A percentile compares a stretch with the other conserved stretches of the same genome.
Evolutionary conservation across 148 eudicot species (phyloP).

Genomic region (Bassia scoparia): DNA sequence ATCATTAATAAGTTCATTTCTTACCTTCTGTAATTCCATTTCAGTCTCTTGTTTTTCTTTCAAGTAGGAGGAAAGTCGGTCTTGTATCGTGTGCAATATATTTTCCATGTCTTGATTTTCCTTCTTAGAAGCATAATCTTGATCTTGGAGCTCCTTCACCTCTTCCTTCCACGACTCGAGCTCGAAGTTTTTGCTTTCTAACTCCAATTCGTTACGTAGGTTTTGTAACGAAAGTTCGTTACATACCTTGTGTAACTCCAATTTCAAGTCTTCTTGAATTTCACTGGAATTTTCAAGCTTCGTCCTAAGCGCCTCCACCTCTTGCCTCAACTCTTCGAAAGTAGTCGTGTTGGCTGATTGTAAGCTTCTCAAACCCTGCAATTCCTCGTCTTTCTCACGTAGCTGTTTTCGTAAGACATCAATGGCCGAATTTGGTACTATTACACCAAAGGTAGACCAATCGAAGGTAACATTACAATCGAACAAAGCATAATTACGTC

Average conservation of each 20-base stretch:
- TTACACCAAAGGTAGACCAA: conserved; percentile 22
- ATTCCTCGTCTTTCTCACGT: neutral
- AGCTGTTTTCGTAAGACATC: neutral
- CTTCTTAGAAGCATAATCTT: neutral
- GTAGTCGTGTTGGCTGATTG: neutral
- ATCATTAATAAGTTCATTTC: too few species aligned
- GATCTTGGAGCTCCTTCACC: neutral
- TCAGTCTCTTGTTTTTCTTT: too few species aligned
- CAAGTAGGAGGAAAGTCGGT: neutral
- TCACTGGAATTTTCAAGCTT: neutral
- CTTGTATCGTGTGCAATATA: neutral
- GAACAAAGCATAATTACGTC: neutral
- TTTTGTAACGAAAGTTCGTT: too few species aligned
- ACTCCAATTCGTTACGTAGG: neutral
- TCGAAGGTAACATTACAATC: conserved; percentile 21
- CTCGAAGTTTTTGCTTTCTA: neutral
- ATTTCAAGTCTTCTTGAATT: neutral
- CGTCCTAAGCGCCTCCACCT: neutral
- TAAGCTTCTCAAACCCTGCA: neutral
- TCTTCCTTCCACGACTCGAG: too few species aligned
- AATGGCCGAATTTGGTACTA: conserved; percentile 5
- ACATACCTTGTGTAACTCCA: too few species aligned
- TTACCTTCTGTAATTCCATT: too few species aligned
- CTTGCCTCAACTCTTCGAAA: conserved; percentile 5
- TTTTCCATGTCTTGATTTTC: neutral